Base-by-base conservation (phyloP, 768 basidiomycete species). In the Phlebiopsis gigantea region DNA sequence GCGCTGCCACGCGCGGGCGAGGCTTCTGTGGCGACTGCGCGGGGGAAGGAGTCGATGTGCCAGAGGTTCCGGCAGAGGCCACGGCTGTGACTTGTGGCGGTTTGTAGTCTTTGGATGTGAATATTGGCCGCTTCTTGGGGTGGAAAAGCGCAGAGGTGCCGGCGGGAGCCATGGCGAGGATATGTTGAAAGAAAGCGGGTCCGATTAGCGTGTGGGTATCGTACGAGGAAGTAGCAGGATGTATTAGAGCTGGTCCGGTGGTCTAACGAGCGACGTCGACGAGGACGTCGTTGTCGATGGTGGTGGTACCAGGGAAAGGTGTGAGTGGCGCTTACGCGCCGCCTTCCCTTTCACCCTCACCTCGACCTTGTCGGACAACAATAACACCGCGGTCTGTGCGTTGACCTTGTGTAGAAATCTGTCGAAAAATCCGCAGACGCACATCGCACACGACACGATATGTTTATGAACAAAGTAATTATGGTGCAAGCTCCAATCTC, bases 291-390 rank as follows among this genome's bases (percentile, higher is more conserved):
- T 21, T 26, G 75, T 71, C 46, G 71, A 73, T 19, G 75, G 74
- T 47, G 72, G 76, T 26, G 77, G 72, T 47, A 12, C 41, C 44
- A 69, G 71, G 17, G 71, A 61, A 26, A 78, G 71, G 57, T 79
- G 30, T 68, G 67, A 65, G 10, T 69, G 66, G 57, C 50, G 50
- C 50, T 51, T 45, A 45, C 44, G 19, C 24, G n/a, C 44, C 34
- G 34, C 34, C 17, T 39, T 39, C 34, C 15, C n/a, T 19, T 25
- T 15, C 44, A 45, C 10, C 44, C 12, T 19, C 44, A 19, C 15
- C 44, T 45, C 44, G 19, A 45, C 44, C n/a, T n/a, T n/a, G n/a
- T 21, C 44, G 15, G 44, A 45, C 44, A 12, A 45, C 44, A 19
- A 45, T 25, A 45, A 19, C 34, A 39, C 17, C 3, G 34, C 17